A percentile compares a stretch with the other conserved stretches of the same genome.
Evolutionary conservation across 2,329 filamentous ascomycete genomes (phyloP).

Genomic region (Cladophialophora bantiana): DNA sequence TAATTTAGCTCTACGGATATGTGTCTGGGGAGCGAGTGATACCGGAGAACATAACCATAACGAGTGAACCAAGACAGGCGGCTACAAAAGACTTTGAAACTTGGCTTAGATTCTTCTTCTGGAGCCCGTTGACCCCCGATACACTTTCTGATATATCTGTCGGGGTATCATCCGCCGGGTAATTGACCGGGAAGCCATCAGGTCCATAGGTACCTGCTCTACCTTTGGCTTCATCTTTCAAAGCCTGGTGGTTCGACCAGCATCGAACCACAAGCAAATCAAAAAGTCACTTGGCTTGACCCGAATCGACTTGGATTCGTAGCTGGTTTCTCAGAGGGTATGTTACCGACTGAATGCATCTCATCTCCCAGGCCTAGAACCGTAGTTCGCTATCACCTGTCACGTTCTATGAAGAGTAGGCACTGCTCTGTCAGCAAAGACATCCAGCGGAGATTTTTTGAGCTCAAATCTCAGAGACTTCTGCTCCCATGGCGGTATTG

Average conservation of each 20-base stretch:
- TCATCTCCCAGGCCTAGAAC: not conserved
- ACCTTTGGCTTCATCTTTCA: not conserved
- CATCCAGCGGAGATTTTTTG: not conserved
- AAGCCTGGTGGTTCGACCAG: constrained; percentile 3
- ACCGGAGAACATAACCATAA: too few relatives aligned
- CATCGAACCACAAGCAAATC: not conserved
- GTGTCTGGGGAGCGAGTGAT: too few relatives aligned
- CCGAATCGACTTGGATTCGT: not conserved
- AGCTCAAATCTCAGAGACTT: not conserved
- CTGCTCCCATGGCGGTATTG: not conserved
- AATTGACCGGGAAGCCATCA: not conserved
- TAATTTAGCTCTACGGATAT: too few relatives aligned
- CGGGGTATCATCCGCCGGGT: not conserved
- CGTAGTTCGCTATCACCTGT: not conserved
- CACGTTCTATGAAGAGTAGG: not conserved
- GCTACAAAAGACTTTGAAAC: not conserved
- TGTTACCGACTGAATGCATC: not conserved
- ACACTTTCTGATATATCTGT: not conserved
- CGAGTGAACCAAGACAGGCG: too few relatives aligned
- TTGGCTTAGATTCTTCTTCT: not conserved
- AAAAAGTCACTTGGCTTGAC: not conserved
- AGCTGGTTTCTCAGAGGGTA: not conserved
- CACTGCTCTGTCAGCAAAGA: not conserved
- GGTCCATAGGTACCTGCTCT: not conserved
- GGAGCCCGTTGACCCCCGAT: not conserved